phyloP scores from a whole-genome alignment of 2,329 filamentous ascomycete species.

The Penicillium sumatraense region DNA sequence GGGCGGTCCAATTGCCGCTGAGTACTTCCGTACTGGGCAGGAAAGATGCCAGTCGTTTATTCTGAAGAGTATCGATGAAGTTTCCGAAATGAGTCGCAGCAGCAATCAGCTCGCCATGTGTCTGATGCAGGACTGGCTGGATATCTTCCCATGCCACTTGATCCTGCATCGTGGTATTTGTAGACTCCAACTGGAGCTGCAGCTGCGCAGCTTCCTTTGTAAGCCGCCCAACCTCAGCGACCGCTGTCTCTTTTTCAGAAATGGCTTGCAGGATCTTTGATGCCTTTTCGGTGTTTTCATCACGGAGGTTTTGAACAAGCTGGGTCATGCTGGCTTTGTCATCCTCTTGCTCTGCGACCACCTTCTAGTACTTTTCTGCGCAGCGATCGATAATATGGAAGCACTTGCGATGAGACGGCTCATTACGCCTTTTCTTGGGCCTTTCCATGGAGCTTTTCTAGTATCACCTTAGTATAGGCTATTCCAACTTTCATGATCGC shows the following conservation, averaged over 20 bases:
- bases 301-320: neutral
- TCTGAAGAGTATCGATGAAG: constrained; percentile 4
- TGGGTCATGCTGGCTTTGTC: neutral
- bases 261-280: neutral
- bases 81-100: constrained; percentile 8
- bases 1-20: neutral
- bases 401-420: neutral
- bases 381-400: neutral
- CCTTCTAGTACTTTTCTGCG: neutral
- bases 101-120: constrained; percentile 5
- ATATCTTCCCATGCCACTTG: constrained; percentile 8
- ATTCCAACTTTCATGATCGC: neutral
- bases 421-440: neutral
- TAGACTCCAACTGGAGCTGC: constrained; percentile 2
- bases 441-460: neutral
- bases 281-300: neutral
- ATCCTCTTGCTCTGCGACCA: neutral
- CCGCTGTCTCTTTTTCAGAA: neutral
- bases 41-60: constrained; percentile 7
- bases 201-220: neutral
- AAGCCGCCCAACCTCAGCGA: neutral
- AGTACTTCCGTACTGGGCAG: constrained; percentile 1
- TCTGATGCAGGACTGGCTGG: constrained; percentile 3
- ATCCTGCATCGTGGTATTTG: constrained; percentile 1
- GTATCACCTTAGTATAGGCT: neutral